phyloP scores from a whole-genome alignment of 176 grass and related monocot genomes.

The Oryza meridionalis region DNA sequence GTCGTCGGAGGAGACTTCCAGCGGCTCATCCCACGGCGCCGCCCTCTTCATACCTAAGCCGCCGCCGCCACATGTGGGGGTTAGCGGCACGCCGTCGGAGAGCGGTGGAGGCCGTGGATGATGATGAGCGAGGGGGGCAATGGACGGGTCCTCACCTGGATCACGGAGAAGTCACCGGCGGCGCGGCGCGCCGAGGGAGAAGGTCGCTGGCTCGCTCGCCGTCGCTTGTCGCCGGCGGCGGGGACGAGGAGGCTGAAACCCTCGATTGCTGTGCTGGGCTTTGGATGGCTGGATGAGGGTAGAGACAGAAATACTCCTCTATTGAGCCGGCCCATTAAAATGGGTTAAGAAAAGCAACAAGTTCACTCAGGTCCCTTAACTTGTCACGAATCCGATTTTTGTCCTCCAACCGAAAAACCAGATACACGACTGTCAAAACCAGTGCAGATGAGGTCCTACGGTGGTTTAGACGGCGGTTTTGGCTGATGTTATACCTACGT shows the following conservation, averaged over 20 bases:
- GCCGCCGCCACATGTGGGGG: background rate
- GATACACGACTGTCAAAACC: no score
- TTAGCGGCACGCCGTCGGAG: background rate
- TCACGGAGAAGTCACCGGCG: background rate
- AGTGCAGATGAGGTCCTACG: no score
- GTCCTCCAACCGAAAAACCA: no score
- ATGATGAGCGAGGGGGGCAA: background rate
- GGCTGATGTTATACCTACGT: no score
- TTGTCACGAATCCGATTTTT: no score
- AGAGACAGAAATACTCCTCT: no score
- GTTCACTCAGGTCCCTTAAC: no score
- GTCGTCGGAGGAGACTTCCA: conserved; percentile 51
- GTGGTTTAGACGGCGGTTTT: no score
- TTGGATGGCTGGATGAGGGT: background rate
- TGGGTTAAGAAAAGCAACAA: no score
- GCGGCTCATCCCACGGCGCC: conserved; percentile 51
- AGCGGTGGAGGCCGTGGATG: background rate
- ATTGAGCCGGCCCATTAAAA: background rate
- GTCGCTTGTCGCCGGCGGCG: conserved; percentile 30
- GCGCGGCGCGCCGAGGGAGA: background rate
- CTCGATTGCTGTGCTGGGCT: conserved; percentile 9
- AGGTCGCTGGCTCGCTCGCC: background rate
- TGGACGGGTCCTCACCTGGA: conserved; percentile 6
- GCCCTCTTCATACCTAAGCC: conserved; percentile 78
- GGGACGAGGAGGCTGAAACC: conserved; percentile 15